These are phyloP conservation scores for Curvularia sp. DNA, from an alignment of 2,329 filamentous ascomycete genomes.

Conservation along the genomic window DNA sequence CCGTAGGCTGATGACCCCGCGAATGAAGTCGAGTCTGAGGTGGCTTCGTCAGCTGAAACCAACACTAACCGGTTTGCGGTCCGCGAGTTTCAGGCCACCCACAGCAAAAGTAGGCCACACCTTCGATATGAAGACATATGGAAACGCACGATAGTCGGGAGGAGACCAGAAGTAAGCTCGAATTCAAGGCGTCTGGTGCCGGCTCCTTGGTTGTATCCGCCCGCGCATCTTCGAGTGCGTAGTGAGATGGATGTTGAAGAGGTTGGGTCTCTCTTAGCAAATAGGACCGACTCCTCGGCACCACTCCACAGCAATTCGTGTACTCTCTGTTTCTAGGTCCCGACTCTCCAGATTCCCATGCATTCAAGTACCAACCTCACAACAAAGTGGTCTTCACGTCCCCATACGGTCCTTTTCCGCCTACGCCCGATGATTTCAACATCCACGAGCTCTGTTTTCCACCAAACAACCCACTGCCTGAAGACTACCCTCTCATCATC, in stretches of 20 bases:
- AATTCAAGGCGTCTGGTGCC: neutral
- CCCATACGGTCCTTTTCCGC: slow-evolving; percentile 41
- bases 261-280: neutral
- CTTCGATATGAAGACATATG: slow-evolving; percentile 2
- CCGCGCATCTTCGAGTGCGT: neutral
- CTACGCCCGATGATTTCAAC: slow-evolving; percentile 36
- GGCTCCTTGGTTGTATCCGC: neutral
- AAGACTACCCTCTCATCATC: slow-evolving; percentile 43
- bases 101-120: slow-evolving; percentile 4
- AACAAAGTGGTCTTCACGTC: slow-evolving; percentile 30
- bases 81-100: slow-evolving; percentile 7
- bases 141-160: neutral
- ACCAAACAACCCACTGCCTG: slow-evolving; percentile 31
- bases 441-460: slow-evolving; percentile 45
- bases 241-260: neutral
- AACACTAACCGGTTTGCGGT: slow-evolving; percentile 3
- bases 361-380: slow-evolving; percentile 30
- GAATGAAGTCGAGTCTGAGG: neutral
- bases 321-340: slow-evolving; percentile 23
- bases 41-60: slow-evolving; percentile 14
- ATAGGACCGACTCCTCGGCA: neutral
- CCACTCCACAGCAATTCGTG: neutral
- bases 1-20: neutral
- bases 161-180: neutral
- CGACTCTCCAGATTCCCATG: slow-evolving; percentile 33